phyloP scores from a whole-genome alignment of 1,284 basidiomycete species.

The Sporisorium exsertum region DNA sequence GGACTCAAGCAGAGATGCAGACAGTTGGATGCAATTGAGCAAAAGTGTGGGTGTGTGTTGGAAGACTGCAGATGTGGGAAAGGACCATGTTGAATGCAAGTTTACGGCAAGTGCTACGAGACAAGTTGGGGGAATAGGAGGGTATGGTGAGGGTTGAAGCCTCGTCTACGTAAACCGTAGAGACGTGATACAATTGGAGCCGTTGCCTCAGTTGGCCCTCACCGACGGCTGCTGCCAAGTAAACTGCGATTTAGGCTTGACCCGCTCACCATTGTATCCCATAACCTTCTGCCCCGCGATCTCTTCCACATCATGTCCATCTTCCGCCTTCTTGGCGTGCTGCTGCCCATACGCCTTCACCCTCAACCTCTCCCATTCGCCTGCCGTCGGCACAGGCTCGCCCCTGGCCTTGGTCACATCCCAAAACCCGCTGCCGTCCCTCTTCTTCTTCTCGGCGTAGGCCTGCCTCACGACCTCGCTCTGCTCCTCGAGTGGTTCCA shows the following conservation, averaged over 20 bases:
- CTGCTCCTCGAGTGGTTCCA: conserved; percentile 65
- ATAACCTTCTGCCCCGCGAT: conserved; percentile 61
- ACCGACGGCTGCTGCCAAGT: conserved; percentile 6
- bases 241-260: conserved; percentile 11
- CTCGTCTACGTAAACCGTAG: conserved; percentile 6
- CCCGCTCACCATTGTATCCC: conserved; percentile 55
- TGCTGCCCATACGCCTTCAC: conserved; percentile 67
- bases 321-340: conserved; percentile 58
- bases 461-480: conserved; percentile 63
- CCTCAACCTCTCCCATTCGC: conserved; percentile 65
- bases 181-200: too few species aligned
- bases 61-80: conserved; percentile 14
- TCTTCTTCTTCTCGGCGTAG: conserved; percentile 19
- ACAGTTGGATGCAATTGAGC: conserved; percentile 39
- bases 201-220: conserved; percentile 18
- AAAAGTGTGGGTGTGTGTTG: conserved; percentile 15
- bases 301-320: conserved; percentile 65
- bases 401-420: conserved; percentile 39
- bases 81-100: conserved; percentile 44
- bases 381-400: conserved; percentile 58
- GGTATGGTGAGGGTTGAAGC: conserved; percentile 44
- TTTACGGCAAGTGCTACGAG: not conserved
- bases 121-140: not conserved
- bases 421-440: conserved; percentile 55
- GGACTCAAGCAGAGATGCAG: not conserved